Evolutionary conservation across 2,329 filamentous ascomycete genomes (phyloP).

Genomic region (Lecanosticta acicola): DNA sequence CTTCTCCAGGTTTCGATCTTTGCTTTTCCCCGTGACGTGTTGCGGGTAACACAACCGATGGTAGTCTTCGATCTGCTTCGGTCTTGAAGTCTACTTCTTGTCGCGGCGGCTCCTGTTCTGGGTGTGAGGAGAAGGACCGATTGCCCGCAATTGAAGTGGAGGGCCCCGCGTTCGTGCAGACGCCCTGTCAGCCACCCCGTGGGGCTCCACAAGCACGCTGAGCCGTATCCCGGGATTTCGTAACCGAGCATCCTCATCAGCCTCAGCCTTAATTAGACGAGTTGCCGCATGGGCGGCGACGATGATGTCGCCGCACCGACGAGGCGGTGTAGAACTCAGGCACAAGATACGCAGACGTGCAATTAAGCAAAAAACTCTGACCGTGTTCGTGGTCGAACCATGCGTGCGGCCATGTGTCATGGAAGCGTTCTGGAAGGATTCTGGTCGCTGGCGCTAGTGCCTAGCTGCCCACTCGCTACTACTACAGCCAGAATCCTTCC

Average conservation of each 20-base stretch:
- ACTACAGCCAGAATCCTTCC: too few species aligned
- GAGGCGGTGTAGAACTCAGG: background rate
- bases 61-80: too few species aligned
- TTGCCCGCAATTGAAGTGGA: slow-evolving; percentile 1
- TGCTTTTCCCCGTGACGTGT: too few species aligned
- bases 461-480: background rate
- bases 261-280: too few species aligned
- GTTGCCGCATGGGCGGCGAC: too few species aligned
- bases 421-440: slow-evolving; percentile 11
- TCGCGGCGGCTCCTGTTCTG: background rate
- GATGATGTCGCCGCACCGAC: background rate
- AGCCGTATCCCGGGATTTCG: background rate
- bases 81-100: too few species aligned
- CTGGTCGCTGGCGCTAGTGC: background rate
- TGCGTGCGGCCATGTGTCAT: slow-evolving; percentile 8
- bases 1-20: too few species aligned
- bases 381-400: background rate
- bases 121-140: background rate
- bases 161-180: background rate
- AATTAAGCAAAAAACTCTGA: background rate
- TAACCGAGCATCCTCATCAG: too few species aligned
- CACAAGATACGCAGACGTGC: too few species aligned
- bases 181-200: background rate
- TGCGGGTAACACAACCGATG: too few species aligned
- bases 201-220: background rate